Conservation (phyloP, 495 filamentous ascomycete species). For the Staphylotrichum tortipilum region DNA sequence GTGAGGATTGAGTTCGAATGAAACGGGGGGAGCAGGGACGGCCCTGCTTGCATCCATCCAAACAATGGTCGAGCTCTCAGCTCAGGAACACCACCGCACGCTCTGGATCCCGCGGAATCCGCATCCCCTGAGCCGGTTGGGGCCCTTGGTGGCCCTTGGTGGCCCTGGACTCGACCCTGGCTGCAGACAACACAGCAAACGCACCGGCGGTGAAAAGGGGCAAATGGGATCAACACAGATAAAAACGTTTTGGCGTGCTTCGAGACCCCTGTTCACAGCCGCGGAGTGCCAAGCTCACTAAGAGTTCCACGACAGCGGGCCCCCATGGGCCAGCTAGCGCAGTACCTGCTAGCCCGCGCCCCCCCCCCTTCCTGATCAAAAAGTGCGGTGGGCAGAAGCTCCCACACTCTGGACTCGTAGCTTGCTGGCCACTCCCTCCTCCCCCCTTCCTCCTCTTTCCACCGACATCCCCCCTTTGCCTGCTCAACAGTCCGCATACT, state of each 20-base stretch:
- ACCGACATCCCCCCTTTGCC: slow-evolving; percentile 13
- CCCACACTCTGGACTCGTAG: slow-evolving; percentile 1
- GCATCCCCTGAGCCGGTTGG: too few species aligned
- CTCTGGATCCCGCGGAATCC: too few species aligned
- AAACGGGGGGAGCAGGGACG: too few species aligned
- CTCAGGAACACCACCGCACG: too few species aligned
- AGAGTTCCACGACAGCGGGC: background rate
- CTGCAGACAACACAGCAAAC: too few species aligned
- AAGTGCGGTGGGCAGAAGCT: slow-evolving; percentile 3
- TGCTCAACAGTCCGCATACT: slow-evolving; percentile 6
- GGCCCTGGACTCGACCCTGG: too few species aligned
- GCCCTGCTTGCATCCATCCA: background rate
- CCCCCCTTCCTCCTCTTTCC: background rate
- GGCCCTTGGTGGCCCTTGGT: too few species aligned
- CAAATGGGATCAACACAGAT: background rate
- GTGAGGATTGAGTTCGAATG: too few species aligned
- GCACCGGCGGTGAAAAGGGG: too few species aligned
- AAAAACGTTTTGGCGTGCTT: background rate
- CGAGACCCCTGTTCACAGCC: background rate
- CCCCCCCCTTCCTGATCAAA: background rate
- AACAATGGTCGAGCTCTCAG: too few species aligned
- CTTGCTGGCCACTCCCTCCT: background rate
- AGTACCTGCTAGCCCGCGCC: background rate
- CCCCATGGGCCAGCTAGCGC: slow-evolving; percentile 2
- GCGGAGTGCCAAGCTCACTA: background rate